Conservation (phyloP, 306 rosid species). For the Quercus robur region DNA sequence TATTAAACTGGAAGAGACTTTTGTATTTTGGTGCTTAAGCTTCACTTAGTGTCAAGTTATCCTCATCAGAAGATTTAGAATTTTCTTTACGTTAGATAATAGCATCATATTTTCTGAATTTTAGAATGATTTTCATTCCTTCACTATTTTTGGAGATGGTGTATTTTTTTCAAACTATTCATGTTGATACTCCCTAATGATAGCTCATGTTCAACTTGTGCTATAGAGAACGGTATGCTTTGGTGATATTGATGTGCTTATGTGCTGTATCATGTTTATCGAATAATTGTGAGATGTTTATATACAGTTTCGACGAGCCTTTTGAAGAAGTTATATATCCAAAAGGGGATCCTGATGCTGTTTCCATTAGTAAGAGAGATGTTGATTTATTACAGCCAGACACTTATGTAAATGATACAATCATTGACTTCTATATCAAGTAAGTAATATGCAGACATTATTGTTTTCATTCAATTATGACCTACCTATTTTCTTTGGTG, state of each 20-base stretch:
- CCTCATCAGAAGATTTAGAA: neutral
- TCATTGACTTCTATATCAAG: slow-evolving; percentile 91
- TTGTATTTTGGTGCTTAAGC: neutral
- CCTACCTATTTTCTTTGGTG: neutral
- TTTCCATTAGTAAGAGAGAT: slow-evolving; percentile 85
- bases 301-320: slow-evolving; percentile 72
- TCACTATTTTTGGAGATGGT: neutral
- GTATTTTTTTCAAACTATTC: neutral
- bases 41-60: neutral
- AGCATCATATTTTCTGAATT: neutral
- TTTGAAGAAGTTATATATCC: slow-evolving; percentile 87
- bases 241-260: neutral
- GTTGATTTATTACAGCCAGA: slow-evolving; percentile 96
- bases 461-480: slow-evolving; percentile 5
- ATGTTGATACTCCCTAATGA: neutral
- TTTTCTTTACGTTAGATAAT: neutral
- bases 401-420: slow-evolving; percentile 85
- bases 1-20: neutral
- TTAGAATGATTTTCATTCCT: neutral
- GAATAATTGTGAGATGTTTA: slow-evolving; percentile 20
- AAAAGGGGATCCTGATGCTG: slow-evolving; percentile 91
- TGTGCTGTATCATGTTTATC: neutral
- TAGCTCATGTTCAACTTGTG: neutral
- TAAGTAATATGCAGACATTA: slow-evolving; percentile 34
- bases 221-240: neutral